Base-by-base conservation (phyloP, 805 yeast genomes). In the Peterozyma toletana region DNA sequence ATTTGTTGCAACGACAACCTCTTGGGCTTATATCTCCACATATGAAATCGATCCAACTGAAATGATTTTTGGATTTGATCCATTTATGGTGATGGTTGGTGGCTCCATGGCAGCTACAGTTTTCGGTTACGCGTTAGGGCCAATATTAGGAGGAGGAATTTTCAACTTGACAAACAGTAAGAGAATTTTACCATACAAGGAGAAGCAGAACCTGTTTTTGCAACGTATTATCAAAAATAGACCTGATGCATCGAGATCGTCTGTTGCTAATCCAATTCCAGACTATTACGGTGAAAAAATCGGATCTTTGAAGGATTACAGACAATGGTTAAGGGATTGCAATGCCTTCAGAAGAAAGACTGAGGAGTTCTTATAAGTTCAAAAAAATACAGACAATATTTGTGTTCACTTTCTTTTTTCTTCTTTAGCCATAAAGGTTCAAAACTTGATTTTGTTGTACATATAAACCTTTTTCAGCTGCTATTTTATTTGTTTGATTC, bases 281-380 rank as follows among this genome's bases (percentile, higher is more conserved):
- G 99, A 93, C 64, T 93, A 89, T 66, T 93, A 93, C 60, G 99
- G 99, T 35, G 99, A 93, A 67, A 86, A 86, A 64, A 90, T 93
- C 49, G 87, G 88, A 42, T 83, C 95, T 42, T 65, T 91, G 57
- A 77, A 78, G 53, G 90, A 80, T 51, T 93, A 93, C 66, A 85
- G 89, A 66, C 93, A 86, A 62, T 93, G 99, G 99, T 72, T 93
- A 56, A 79, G 98, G 57, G 98, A 93, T 63, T 86, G 96, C 58
- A 83, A 87, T 56, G 89, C 96, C 33, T 93, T 84, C 70, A 79
- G 82, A 60, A 79, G 90, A 68, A 88, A 86, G 64, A 75, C 88
- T 17, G 75, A 75, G 58, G 90, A 84, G 54, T 86, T 86, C 56
- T 67, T 85, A 55, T 83, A 57, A 63, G 42, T 61, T 51, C 60